Conservation (phyloP, 768 basidiomycete species). For the Suillus occidentalis region DNA sequence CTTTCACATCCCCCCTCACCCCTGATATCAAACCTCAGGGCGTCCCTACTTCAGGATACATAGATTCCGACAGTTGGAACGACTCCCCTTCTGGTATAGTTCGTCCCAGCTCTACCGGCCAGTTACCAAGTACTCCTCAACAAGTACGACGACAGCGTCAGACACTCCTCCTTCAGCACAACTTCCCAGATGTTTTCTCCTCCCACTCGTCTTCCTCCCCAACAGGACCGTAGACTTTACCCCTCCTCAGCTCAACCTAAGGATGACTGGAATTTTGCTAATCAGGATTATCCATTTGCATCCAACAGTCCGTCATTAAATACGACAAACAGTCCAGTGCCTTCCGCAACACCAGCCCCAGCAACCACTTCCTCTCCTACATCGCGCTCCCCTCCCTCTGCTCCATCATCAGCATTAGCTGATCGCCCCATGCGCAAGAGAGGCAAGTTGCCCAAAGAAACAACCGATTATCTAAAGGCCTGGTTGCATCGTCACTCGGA, state of each 20-base stretch:
- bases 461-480: constrained; percentile 84
- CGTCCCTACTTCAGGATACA: constrained; percentile 42
- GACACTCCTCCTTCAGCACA: constrained; percentile 66
- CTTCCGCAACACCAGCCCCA: constrained; percentile 31
- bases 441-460: constrained; percentile 88
- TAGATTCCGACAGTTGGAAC: constrained; percentile 58
- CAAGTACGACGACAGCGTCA: constrained; percentile 71
- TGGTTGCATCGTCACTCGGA: constrained; percentile 89
- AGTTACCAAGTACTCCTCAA: constrained; percentile 48
- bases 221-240: constrained; percentile 61
- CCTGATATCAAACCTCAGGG: constrained; percentile 48
- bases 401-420: constrained; percentile 58
- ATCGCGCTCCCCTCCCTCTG: constrained; percentile 52
- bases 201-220: constrained; percentile 70
- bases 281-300: constrained; percentile 54
- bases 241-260: constrained; percentile 44
- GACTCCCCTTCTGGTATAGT: constrained; percentile 55
- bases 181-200: constrained; percentile 58
- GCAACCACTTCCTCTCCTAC: constrained; percentile 41
- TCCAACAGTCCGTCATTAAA: constrained; percentile 26
- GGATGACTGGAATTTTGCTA: constrained; percentile 72
- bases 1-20: constrained; percentile 46
- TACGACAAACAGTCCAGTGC: constrained; percentile 36
- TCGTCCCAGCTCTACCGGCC: constrained; percentile 67
- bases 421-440: constrained; percentile 81